phyloP scores from a whole-genome alignment of 1,284 basidiomycete species.

The Trichosporon faecale region DNA sequence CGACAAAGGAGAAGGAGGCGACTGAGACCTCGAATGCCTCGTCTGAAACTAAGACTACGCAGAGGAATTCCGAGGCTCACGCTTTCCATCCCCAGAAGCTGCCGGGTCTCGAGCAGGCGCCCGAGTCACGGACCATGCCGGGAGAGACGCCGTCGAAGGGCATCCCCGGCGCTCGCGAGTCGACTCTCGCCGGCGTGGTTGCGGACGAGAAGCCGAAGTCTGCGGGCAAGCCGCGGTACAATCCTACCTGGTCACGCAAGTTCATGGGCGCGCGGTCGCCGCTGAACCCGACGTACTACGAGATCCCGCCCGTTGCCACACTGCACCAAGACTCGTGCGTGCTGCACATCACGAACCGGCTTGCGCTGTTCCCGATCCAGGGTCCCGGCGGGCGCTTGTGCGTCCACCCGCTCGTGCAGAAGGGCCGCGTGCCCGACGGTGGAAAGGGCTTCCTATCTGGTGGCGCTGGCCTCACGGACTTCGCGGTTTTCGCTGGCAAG shows the following conservation, averaged over 20 bases:
- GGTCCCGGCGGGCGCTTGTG: constrained; percentile 54
- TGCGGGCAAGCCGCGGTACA: constrained; percentile 27
- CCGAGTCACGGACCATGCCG: background rate
- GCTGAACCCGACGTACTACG: constrained; percentile 53
- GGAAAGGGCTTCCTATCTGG: constrained; percentile 45
- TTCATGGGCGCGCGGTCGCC: constrained; percentile 53
- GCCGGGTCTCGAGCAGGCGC: background rate
- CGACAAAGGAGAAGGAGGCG: background rate
- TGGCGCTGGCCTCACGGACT: constrained; percentile 51
- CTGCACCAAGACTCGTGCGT: constrained; percentile 51
- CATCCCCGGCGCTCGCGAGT: background rate
- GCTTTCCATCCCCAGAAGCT: background rate
- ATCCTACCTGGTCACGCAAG: constrained; percentile 52
- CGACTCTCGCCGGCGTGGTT: background rate
- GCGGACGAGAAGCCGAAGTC: constrained; percentile 1
- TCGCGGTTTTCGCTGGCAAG: constrained; percentile 48
- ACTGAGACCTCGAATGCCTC: background rate
- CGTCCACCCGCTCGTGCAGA: constrained; percentile 48
- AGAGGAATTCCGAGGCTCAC: background rate
- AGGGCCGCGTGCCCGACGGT: constrained; percentile 49
- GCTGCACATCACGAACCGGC: constrained; percentile 38
- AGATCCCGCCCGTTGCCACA: constrained; percentile 49
- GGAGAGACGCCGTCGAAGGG: background rate
- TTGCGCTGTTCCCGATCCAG: constrained; percentile 53
- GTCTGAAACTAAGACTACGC: background rate